A percentile compares a stretch with the other conserved stretches of the same genome.
These are phyloP conservation scores for Rhododendron henanense DNA, from an alignment of 148 eudicot species.

Conservation along the genomic window DNA sequence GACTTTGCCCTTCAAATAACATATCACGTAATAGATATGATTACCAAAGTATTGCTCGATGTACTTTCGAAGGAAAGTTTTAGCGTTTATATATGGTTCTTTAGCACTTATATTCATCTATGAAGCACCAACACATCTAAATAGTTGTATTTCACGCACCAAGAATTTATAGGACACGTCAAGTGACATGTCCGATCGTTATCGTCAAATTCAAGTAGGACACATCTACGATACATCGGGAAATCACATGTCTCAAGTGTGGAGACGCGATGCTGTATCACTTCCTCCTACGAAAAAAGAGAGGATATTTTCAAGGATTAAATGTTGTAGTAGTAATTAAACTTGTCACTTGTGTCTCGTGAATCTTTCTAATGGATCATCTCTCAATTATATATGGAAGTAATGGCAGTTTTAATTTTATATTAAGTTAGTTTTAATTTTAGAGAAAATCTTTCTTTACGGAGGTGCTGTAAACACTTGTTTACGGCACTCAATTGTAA, in stretches of 20 bases:
- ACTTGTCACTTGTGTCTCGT: background rate
- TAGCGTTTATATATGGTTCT: background rate
- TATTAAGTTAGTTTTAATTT: background rate
- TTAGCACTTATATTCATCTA: background rate
- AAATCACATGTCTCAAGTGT: background rate
- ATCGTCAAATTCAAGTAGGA: background rate
- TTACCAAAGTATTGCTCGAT: background rate
- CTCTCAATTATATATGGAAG: background rate
- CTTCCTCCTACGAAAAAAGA: background rate
- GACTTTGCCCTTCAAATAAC: background rate
- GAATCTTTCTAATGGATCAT: background rate
- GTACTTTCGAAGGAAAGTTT: background rate
- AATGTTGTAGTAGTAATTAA: no score
- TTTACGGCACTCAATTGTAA: no score
- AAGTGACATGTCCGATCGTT: background rate
- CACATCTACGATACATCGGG: background rate
- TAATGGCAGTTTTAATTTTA: background rate
- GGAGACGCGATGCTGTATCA: background rate
- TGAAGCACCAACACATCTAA: background rate
- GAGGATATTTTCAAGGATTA: no score
- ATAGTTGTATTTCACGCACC: background rate
- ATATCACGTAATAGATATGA: background rate
- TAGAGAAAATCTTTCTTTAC: no score
- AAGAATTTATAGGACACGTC: background rate
- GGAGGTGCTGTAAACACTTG: no score